Evolutionary conservation across 2,329 filamentous ascomycete genomes (phyloP), one percentile per base, ranked within the genome.

Genomic region (Dryadomyces quercivorus): DNA sequence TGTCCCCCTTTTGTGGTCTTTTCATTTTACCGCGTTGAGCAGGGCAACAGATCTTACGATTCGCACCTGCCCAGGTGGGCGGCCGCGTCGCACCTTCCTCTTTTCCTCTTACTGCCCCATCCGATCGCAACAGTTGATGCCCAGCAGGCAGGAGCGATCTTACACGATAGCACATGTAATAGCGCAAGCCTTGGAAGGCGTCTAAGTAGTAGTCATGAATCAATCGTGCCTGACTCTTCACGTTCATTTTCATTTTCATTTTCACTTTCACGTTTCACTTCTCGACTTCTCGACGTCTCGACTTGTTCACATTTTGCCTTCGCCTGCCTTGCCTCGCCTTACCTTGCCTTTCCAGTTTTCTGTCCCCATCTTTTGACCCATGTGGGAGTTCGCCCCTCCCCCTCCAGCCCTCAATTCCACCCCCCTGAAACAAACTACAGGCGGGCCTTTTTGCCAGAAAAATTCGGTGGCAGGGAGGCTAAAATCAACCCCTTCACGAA

Each of bases 391-490:
- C 26, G 26, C 26, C 26, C 26, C 10, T 18, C 21, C 40, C 26
- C 50, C 31, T 16, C 21, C 13, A 44, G 8, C 50, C 50, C 50
- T 52, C 42, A 44, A 52, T 45, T 52, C 50, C 50, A 52, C 42
- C 50, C 52, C 52, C 52, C 46, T 50, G 36, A 31, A 31, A 31
- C 26, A 31, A 31, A 34, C 46, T n/a, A 7, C 5, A 40, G 15
- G 36, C 36, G 36, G 36, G 10, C 36, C 36, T 40, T 40, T 1
- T n/a, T 40, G 8, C 38, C 21, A 20, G 43, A 42, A 50, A 54
- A 51, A 42, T 22, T 15, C n/a, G 44, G 53, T 52, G 53, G 53
- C 53, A 49, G 53, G 49, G 49, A 21, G 50, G 40, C 48, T 54
- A 54, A 54, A 9, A 16, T 13, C 18, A 42, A 40, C 36, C 10